Evolutionary conservation across 768 basidiomycete genomes (phyloP), one percentile per base, ranked within the genome.

Genomic region (Mycena vulgaris): DNA sequence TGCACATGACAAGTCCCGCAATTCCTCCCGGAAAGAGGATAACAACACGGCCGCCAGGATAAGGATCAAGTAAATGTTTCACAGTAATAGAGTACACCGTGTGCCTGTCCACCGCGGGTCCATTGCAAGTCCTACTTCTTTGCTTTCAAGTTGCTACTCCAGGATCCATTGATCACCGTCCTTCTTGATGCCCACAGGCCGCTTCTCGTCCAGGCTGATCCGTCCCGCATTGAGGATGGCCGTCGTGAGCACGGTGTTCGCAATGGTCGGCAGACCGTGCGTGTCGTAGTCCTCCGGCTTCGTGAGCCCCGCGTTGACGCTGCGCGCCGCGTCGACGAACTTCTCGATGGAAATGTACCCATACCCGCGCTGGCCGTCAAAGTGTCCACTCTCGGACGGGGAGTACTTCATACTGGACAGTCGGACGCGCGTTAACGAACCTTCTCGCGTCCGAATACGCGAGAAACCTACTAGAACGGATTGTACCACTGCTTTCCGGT

Each of bases 331-430:
- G 78, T 95, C 95, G 78, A 97, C 84, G 81, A 97, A 97, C 81
- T 94, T 96, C 81, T 95, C 95, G 75, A 97, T 94, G 21, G 94
- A 96, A 75, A 97, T 85, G 79, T 97, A 91, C 69, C 94, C 96
- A 80, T 98, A 98, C 19, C 96, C 96, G 65, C 92, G 89, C 82
- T 97, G 96, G 31, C 96, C 96, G 76, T 97, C 96, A 78, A 98
- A 97, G 81, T 95, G 93, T 8, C 95, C 96, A 64, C 89, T 93
- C 82, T 94, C 94, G 61, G 94, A 95, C 6, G 95, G 94, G 42
- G 95, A 93, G 81, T 97, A 97, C 77, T 97, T 97, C 93, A 97
- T 97, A 83, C 94, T 94, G 78, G 16, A 27, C 39, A 40, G 14
- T 14, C 27, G 31, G 35, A 52, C 57, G 45, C 58, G 69, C 63